Evolutionary conservation across 2,329 filamentous ascomycete species (phyloP).

Genomic region (Ophiocordyceps sinensis): DNA sequence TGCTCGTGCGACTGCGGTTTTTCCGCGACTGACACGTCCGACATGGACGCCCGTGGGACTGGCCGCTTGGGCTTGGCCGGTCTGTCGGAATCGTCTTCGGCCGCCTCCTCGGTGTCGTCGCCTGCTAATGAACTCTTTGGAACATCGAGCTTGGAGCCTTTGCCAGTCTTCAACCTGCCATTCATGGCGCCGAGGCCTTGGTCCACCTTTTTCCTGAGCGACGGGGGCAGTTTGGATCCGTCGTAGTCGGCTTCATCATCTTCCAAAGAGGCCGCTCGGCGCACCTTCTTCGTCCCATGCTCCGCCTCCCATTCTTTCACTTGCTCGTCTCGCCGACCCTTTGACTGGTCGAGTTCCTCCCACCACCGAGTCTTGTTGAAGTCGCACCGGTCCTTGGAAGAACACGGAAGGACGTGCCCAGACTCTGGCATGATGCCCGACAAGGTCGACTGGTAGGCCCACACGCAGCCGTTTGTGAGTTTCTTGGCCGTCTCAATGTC

Average conservation of each 20-base stretch:
- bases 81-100: background rate
- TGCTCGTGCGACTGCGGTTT: constrained; percentile 38
- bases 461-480: constrained; percentile 55
- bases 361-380: constrained; percentile 37
- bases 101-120: background rate
- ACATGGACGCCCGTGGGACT: background rate
- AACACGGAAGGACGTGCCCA: constrained; percentile 30
- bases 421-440: constrained; percentile 53
- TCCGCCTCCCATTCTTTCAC: constrained; percentile 29
- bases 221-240: constrained; percentile 16
- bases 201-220: constrained; percentile 17
- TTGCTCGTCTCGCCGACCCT: constrained; percentile 25
- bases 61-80: background rate
- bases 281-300: constrained; percentile 19
- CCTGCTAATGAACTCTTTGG: background rate
- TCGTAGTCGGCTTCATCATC: constrained; percentile 5
- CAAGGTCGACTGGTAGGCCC: constrained; percentile 48
- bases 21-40: background rate
- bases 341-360: constrained; percentile 31
- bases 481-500: constrained; percentile 50
- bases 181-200: constrained; percentile 3
- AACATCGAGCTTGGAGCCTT: background rate
- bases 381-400: constrained; percentile 27
- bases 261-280: constrained; percentile 6
- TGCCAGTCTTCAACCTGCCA: constrained; percentile 3